Percentiles rank a stretch among this genome's conserved stretches.
phyloP scores from a whole-genome alignment of 257 asterid species.

The Eustoma russellianum region DNA sequence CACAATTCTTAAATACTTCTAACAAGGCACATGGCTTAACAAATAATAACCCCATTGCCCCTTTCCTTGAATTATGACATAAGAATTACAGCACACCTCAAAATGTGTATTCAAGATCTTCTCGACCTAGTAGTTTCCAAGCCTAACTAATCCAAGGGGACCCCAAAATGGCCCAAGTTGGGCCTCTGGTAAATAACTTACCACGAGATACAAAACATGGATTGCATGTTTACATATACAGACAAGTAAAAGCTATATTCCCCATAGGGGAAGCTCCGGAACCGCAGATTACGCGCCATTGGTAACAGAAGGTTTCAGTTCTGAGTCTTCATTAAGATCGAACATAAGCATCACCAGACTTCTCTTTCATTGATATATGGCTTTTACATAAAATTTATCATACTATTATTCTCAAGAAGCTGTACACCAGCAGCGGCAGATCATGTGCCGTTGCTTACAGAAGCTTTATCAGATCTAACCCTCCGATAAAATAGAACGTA shows the following conservation, averaged over 20 bases:
- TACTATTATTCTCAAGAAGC: no score
- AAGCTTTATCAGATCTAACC: slow-evolving; percentile 50
- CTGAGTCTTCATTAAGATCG: slow-evolving; percentile 75
- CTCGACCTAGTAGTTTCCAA: background rate
- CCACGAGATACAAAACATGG: background rate
- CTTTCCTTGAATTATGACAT: background rate
- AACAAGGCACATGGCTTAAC: no score
- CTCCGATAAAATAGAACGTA: slow-evolving; percentile 89
- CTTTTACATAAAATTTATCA: no score
- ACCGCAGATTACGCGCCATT: slow-evolving; percentile 48
- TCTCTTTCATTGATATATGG: slow-evolving; percentile 90
- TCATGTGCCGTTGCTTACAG: slow-evolving; percentile 44
- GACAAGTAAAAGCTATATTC: no score
- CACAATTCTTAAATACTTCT: no score
- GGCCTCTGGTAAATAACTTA: slow-evolving; percentile 5
- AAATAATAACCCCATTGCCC: background rate
- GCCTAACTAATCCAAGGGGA: slow-evolving; percentile 9
- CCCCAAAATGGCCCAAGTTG: slow-evolving; percentile 11
- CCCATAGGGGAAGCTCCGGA: background rate
- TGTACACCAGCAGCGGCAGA: slow-evolving; percentile 18
- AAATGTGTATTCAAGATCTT: slow-evolving; percentile 1
- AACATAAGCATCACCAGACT: slow-evolving; percentile 92
- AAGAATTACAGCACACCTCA: background rate
- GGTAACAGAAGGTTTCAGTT: slow-evolving; percentile 48
- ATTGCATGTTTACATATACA: slow-evolving; percentile 1